phyloP scores from a whole-genome alignment of 2,329 filamentous ascomycete genomes.

The Penicillium verrucosum region DNA sequence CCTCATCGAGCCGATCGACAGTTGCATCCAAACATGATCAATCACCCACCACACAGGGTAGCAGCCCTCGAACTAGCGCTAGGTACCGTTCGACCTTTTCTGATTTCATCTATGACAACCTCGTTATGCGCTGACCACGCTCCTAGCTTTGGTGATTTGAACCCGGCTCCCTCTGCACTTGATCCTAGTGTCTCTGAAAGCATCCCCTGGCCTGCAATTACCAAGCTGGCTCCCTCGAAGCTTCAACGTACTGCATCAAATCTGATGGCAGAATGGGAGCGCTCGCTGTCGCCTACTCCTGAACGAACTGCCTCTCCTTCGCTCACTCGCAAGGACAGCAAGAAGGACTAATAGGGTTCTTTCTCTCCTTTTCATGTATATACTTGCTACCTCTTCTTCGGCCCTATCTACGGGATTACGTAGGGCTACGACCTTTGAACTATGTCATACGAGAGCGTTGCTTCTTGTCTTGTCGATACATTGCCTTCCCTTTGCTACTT shows the following conservation, averaged over 20 bases:
- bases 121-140: slow-evolving; percentile 30
- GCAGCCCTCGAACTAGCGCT: slow-evolving; percentile 54
- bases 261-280: slow-evolving; percentile 90
- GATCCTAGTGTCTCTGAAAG: slow-evolving; percentile 38
- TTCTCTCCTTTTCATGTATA: slow-evolving; percentile 17
- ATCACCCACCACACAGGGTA: slow-evolving; percentile 45
- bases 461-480: slow-evolving; percentile 14
- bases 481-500: slow-evolving; percentile 9
- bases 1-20: slow-evolving; percentile 49
- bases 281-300: slow-evolving; percentile 59
- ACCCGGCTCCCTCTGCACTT: slow-evolving; percentile 26
- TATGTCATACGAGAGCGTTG: slow-evolving; percentile 28
- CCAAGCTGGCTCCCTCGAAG: slow-evolving; percentile 69
- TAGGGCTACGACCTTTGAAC: slow-evolving; percentile 33
- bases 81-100: slow-evolving; percentile 43
- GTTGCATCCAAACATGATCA: slow-evolving; percentile 49
- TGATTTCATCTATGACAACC: slow-evolving; percentile 27
- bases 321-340: slow-evolving; percentile 27
- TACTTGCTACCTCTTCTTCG: slow-evolving; percentile 21
- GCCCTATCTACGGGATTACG: slow-evolving; percentile 27
- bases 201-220: slow-evolving; percentile 66
- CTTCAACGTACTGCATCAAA: slow-evolving; percentile 79
- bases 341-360: slow-evolving; percentile 28
- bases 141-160: slow-evolving; percentile 40
- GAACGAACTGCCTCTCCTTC: slow-evolving; percentile 24